Evolutionary conservation across 768 basidiomycete genomes (phyloP), one percentile per base, ranked within the genome.

Genomic region (Thelephora ganbajun): DNA sequence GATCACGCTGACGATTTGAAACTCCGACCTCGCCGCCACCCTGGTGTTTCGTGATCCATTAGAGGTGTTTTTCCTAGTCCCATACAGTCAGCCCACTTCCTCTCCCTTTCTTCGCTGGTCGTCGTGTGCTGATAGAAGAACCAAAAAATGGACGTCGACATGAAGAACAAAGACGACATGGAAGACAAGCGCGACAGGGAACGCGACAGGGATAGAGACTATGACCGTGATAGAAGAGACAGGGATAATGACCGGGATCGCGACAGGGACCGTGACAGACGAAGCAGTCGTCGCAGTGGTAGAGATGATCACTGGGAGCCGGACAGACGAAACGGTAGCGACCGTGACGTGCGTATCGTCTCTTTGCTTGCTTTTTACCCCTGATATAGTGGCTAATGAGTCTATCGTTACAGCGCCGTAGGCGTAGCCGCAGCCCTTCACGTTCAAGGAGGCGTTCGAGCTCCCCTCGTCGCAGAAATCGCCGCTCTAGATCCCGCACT

Each of bases 271-370:
- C 48, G 53, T 22, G 57, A 58, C 43, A 65, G 53, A 23, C 56
- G 54, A 23, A 54, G 60, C 62, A 70, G 68, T 35, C 60, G 69
- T 41, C 65, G 68, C 33, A 61, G 59, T 34, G 57, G 57, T n/a
- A 64, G 65, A 45, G 72, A 74, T 35, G 86, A 90, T 63, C 85
- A 89, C 55, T 89, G 85, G 85, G 87, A 89, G 55, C 85, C 86
- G 0, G 72, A 82, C 30, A 72, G 79, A 60, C 79, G 86, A 26
- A 79, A 75, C 49, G 77, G 47, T 42, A 20, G 72, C 45, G 84
- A 30, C 26, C 26, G 26, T 30, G 26, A 85, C 45, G 87, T 86
- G 56, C 59, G 79, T 64, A 36, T 49, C 48, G 19, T 50, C 46
- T 49, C 11, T 30, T 42, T 49, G 33, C 44, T 18, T 18, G 43